Conservation (phyloP, 1,284 basidiomycete genomes). For the Volvariella surrecta region DNA sequence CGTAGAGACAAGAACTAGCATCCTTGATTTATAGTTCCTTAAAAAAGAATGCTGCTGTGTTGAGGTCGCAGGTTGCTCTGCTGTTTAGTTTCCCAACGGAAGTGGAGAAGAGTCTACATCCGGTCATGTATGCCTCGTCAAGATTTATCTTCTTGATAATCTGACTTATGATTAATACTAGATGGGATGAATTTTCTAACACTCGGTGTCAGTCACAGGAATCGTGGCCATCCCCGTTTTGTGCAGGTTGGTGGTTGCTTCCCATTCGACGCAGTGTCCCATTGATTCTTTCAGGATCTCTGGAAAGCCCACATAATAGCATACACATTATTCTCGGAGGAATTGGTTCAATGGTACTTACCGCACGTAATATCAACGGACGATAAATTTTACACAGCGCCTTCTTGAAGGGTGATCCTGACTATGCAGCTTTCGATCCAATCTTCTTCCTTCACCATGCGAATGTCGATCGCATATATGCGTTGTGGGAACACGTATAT, state of each 20-base stretch:
- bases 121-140: neutral
- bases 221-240: neutral
- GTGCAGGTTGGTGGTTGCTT: no score
- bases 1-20: neutral
- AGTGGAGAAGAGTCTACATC: neutral
- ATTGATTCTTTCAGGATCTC: neutral
- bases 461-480: neutral
- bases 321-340: constrained; percentile 1
- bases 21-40: neutral
- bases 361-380: neutral
- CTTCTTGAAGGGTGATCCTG: neutral
- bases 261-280: no score
- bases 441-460: constrained; percentile 1
- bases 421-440: constrained; percentile 1
- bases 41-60: neutral
- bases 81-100: neutral
- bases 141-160: neutral
- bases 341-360: neutral
- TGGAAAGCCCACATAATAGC: constrained; percentile 1
- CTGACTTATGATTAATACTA: neutral
- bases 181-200: constrained; percentile 1
- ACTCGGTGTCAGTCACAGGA: neutral
- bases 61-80: neutral
- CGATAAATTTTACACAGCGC: neutral
- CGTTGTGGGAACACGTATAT: neutral